phyloP scores from a whole-genome alignment of 1,284 basidiomycete species.

The Ustilago trichophora region DNA sequence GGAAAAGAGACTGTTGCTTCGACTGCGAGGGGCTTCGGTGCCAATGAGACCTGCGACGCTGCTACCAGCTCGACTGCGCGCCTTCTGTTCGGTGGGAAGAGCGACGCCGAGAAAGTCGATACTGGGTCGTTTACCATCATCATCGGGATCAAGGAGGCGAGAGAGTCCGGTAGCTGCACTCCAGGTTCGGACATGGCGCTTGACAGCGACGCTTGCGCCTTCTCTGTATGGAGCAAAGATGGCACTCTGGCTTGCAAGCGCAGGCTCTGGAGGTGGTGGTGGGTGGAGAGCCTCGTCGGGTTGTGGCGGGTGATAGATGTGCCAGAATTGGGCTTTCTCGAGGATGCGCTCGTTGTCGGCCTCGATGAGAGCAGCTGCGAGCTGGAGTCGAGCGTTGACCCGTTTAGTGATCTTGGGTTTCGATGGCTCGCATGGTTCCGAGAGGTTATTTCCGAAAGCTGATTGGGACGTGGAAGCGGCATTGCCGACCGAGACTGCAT shows the following conservation, averaged over 20 bases:
- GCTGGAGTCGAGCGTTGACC: conserved; percentile 57
- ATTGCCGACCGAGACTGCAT: not conserved
- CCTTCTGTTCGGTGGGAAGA: conserved; percentile 47
- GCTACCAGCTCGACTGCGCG: conserved; percentile 44
- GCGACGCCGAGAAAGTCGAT: conserved; percentile 58
- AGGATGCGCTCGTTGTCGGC: conserved; percentile 62
- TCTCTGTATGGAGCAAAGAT: conserved; percentile 59
- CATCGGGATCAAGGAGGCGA: conserved; percentile 23
- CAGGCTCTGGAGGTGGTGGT: conserved; percentile 49
- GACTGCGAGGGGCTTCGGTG: conserved; percentile 14
- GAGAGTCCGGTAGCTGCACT: conserved; percentile 46
- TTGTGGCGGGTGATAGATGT: conserved; percentile 37
- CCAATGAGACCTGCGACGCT: conserved; percentile 15
- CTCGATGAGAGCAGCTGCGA: conserved; percentile 64
- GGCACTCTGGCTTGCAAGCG: conserved; percentile 55
- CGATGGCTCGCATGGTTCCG: conserved; percentile 8
- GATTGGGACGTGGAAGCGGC: conserved; percentile 2
- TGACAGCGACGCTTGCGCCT: conserved; percentile 19
- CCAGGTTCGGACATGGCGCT: conserved; percentile 45
- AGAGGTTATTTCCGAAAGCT: not conserved
- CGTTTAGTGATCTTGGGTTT: conserved; percentile 50
- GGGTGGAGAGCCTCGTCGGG: conserved; percentile 23
- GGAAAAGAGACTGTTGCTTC: conserved; percentile 38
- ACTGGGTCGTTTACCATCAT: conserved; percentile 43
- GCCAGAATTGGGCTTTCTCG: conserved; percentile 43